phyloP scores from a whole-genome alignment of 108 stramenopile genomes.

The Nitzschia putrida region DNA sequence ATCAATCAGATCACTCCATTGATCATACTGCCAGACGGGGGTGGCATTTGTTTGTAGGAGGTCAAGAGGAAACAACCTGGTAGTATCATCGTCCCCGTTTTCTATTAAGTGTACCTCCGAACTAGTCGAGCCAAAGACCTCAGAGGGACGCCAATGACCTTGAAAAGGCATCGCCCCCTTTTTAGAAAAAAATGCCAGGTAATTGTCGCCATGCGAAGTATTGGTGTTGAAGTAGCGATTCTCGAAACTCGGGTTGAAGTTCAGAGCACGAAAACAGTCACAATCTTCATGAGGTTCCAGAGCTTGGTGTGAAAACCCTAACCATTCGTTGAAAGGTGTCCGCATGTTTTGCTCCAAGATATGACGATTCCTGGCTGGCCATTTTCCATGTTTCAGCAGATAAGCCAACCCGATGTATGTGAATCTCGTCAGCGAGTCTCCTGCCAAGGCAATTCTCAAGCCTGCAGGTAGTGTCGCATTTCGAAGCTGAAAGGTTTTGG shows the following conservation, averaged over 20 bases:
- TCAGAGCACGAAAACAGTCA: constrained; percentile 34
- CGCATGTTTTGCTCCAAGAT: constrained; percentile 9
- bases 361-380: not conserved
- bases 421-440: constrained; percentile 51
- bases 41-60: constrained; percentile 7
- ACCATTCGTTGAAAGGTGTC: constrained; percentile 36
- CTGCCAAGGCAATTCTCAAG: constrained; percentile 34
- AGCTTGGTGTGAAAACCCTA: constrained; percentile 27
- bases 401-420: constrained; percentile 42
- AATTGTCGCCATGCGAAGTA: constrained; percentile 9
- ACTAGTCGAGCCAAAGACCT: not conserved
- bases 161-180: constrained; percentile 25
- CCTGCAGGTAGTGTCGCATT: not conserved
- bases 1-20: constrained; percentile 18
- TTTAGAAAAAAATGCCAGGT: constrained; percentile 18
- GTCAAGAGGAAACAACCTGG: not conserved
- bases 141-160: constrained; percentile 4
- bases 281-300: constrained; percentile 37
- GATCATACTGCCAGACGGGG: not conserved
- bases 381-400: constrained; percentile 12
- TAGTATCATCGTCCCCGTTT: not conserved
- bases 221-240: constrained; percentile 28
- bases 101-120: not conserved
- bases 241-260: constrained; percentile 6
- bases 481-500: too few relatives aligned